Evolutionary conservation across 2,329 filamentous ascomycete genomes (phyloP).

Genomic region (Arachnomyces sp.): DNA sequence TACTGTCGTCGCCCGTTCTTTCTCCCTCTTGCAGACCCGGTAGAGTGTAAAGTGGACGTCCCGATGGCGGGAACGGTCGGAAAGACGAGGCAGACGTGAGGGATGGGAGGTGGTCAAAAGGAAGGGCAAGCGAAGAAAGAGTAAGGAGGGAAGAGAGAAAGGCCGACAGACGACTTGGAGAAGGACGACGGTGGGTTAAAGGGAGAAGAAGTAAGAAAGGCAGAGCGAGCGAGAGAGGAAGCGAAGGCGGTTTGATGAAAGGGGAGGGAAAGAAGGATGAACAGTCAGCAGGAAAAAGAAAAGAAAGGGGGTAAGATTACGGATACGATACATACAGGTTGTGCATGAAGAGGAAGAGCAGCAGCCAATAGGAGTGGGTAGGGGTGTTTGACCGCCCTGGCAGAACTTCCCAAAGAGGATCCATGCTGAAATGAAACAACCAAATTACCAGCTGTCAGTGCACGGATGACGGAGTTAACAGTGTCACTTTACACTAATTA

Average conservation of each 20-base stretch:
- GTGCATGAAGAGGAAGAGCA: too few species aligned
- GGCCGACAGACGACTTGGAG: background rate
- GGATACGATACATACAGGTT: too few species aligned
- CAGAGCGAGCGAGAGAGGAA: conserved; percentile 5
- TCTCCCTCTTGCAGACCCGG: background rate
- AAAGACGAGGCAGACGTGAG: conserved; percentile 9
- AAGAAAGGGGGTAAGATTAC: too few species aligned
- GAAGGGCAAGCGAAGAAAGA: conserved; percentile 2
- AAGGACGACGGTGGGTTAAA: conserved; percentile 6
- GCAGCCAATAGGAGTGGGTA: too few species aligned
- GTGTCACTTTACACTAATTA: too few species aligned
- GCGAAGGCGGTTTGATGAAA: conserved; percentile 1
- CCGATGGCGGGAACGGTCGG: background rate
- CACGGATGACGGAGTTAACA: too few species aligned
- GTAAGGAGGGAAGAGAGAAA: conserved; percentile 6
- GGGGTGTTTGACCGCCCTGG: too few species aligned
- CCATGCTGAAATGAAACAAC: too few species aligned
- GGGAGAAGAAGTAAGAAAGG: conserved; percentile 3
- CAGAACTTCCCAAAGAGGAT: too few species aligned
- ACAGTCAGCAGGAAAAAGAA: conserved; percentile 3
- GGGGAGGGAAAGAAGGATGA: background rate
- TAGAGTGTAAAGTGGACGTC: too few species aligned
- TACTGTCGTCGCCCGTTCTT: background rate
- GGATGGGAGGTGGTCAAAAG: conserved; percentile 8
- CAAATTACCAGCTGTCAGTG: too few species aligned